phyloP scores from a whole-genome alignment of 352 stramenopile genomes.

The Globisporangium okanoganense region DNA sequence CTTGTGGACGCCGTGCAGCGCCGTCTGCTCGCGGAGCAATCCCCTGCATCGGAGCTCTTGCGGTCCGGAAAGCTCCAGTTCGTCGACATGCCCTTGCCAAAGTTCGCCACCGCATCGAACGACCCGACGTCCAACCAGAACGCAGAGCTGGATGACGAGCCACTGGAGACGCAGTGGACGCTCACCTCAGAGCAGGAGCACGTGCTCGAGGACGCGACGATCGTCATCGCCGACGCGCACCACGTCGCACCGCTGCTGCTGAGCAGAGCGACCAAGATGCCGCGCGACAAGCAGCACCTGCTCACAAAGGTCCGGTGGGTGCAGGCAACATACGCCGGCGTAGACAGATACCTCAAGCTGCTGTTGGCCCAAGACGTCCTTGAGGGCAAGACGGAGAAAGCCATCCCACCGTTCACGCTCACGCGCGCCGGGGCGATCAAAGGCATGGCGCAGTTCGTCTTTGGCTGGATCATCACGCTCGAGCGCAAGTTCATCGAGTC shows the following conservation, averaged over 20 bases:
- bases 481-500: slow-evolving; percentile 37
- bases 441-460: slow-evolving; percentile 27
- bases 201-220: slow-evolving; percentile 23
- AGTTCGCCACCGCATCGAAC: background rate
- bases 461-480: slow-evolving; percentile 22
- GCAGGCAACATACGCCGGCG: slow-evolving; percentile 47
- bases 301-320: slow-evolving; percentile 49
- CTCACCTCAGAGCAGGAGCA: slow-evolving; percentile 27
- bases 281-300: slow-evolving; percentile 29
- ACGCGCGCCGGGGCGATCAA: slow-evolving; percentile 48
- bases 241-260: slow-evolving; percentile 32
- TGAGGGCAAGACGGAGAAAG: slow-evolving; percentile 8
- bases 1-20: slow-evolving; percentile 22
- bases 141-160: background rate
- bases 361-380: background rate
- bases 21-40: slow-evolving; percentile 14
- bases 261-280: slow-evolving; percentile 27
- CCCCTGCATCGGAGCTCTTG: slow-evolving; percentile 9
- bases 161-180: slow-evolving; percentile 20
- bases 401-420: slow-evolving; percentile 28
- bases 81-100: slow-evolving; percentile 25
- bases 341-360: slow-evolving; percentile 42
- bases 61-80: slow-evolving; percentile 22
- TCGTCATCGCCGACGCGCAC: slow-evolving; percentile 32
- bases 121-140: slow-evolving; percentile 2